These are phyloP conservation scores for Noccaea caerulescens DNA, from an alignment of 345 rosid genomes.

Conservation along the genomic window DNA sequence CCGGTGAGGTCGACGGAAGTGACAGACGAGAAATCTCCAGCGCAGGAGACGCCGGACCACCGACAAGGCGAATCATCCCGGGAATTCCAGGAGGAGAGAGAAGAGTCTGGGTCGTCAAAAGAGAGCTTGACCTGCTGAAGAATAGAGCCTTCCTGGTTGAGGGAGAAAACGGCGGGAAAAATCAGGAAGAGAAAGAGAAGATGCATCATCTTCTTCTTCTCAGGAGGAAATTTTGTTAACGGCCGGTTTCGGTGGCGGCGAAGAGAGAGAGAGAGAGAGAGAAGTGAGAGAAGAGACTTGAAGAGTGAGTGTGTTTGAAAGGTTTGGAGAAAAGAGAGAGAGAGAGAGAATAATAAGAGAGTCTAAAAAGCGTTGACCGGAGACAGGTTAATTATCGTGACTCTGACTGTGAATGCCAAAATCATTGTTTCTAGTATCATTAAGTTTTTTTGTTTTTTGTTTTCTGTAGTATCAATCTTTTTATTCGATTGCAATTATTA, in stretches of 20 bases:
- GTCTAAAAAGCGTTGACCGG: constrained; percentile 41
- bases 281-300: neutral
- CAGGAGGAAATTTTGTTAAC: constrained; percentile 1
- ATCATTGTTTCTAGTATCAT: constrained; percentile 32
- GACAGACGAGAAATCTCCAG: constrained; percentile 50
- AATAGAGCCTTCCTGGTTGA: constrained; percentile 71
- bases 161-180: constrained; percentile 38
- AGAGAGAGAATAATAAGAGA: constrained; percentile 22
- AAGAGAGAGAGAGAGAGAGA: neutral
- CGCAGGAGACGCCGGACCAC: constrained; percentile 66
- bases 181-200: constrained; percentile 44
- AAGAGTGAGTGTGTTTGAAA: neutral
- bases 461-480: neutral
- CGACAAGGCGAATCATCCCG: constrained; percentile 56
- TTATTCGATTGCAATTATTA: constrained; percentile 20
- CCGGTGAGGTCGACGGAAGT: constrained; percentile 67
- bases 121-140: constrained; percentile 55
- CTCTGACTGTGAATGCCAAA: constrained; percentile 30
- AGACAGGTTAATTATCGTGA: constrained; percentile 33
- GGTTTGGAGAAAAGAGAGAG: neutral
- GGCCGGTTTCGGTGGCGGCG: constrained; percentile 25
- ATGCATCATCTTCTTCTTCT: constrained; percentile 24
- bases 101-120: constrained; percentile 61
- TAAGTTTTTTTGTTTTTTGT: neutral
- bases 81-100: constrained; percentile 66